Conservation (phyloP, 139 green algal species). For the Chara braunii region DNA sequence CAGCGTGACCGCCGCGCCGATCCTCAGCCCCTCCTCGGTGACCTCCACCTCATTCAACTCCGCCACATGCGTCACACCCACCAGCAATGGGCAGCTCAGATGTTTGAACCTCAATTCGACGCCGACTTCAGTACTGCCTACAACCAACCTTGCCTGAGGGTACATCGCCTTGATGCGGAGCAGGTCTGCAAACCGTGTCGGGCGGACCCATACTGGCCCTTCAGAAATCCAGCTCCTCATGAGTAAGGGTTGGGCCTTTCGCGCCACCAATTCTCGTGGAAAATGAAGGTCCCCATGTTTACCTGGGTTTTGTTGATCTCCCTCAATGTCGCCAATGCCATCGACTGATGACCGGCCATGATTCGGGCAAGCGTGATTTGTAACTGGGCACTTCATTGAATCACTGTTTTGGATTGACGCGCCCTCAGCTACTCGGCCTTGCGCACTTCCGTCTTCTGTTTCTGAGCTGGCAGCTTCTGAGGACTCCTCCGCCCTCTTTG, state of each 20-base stretch:
- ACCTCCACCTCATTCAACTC: slow-evolving; percentile 68
- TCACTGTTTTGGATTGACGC: no score
- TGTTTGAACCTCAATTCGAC: slow-evolving; percentile 97
- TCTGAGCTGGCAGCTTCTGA: no score
- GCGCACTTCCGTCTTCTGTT: no score
- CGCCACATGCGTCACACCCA: slow-evolving; percentile 63
- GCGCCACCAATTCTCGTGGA: slow-evolving; percentile 55
- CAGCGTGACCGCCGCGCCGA: slow-evolving; percentile 67
- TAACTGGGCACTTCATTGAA: no score
- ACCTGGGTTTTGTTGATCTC: no score
- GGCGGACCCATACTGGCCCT: slow-evolving; percentile 50
- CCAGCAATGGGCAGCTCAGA: slow-evolving; percentile 62
- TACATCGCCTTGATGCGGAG: slow-evolving; percentile 51
- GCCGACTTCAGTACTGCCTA: slow-evolving; percentile 92
- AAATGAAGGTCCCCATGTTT: slow-evolving; percentile 79
- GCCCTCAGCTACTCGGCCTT: no score
- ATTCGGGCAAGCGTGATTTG: no score
- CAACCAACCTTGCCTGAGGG: slow-evolving; percentile 66
- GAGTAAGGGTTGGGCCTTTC: no score
- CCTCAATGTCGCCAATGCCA: no score
- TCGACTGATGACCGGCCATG: no score
- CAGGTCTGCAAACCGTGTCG: slow-evolving; percentile 61
- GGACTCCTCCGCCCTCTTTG: no score
- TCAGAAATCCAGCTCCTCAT: neutral
- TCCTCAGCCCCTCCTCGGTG: slow-evolving; percentile 47